These are phyloP conservation scores for Blastobotrys indianensis DNA, from an alignment of 1,139 yeast species.

Conservation along the genomic window DNA sequence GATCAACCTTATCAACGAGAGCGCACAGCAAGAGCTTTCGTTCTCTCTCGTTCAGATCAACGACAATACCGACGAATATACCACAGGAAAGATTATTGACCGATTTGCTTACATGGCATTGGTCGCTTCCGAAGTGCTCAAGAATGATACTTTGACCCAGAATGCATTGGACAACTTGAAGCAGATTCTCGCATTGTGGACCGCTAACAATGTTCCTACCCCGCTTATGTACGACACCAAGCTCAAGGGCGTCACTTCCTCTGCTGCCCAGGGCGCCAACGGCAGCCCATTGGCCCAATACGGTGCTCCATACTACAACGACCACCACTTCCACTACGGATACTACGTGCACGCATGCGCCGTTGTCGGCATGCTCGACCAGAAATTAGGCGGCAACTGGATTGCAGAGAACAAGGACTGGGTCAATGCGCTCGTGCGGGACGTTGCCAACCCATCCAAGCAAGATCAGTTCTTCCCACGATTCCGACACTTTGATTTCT, in stretches of 20 bases:
- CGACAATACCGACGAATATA: conserved; percentile 49
- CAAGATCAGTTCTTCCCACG: conserved; percentile 66
- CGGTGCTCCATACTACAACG: conserved; percentile 68
- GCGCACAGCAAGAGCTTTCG: conserved; percentile 52
- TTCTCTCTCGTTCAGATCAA: conserved; percentile 53
- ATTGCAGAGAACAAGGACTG: conserved; percentile 55
- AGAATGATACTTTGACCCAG: conserved; percentile 47
- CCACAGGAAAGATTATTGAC: conserved; percentile 66
- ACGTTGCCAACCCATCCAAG: conserved; percentile 66
- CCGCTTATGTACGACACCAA: conserved; percentile 67
- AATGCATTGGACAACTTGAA: conserved; percentile 47
- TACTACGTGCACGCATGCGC: conserved; percentile 77
- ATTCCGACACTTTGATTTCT: conserved; percentile 75
- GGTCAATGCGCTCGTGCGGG: conserved; percentile 63
- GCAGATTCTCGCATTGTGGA: conserved; percentile 47
- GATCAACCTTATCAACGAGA: conserved; percentile 45
- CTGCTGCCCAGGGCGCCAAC: conserved; percentile 45
- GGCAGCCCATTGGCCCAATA: conserved; percentile 52
- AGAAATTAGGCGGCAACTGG: conserved; percentile 59
- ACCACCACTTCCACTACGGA: conserved; percentile 80
- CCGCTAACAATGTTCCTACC: conserved; percentile 46
- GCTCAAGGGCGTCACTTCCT: conserved; percentile 63
- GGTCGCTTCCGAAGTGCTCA: conserved; percentile 54
- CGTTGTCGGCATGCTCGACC: conserved; percentile 60
- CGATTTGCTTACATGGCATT: conserved; percentile 68